A percentile compares a stretch with the other conserved stretches of the same genome.
These are phyloP conservation scores for Mortierella polycephala DNA, from an alignment of 371 early-diverging fungal species.

Conservation along the genomic window DNA sequence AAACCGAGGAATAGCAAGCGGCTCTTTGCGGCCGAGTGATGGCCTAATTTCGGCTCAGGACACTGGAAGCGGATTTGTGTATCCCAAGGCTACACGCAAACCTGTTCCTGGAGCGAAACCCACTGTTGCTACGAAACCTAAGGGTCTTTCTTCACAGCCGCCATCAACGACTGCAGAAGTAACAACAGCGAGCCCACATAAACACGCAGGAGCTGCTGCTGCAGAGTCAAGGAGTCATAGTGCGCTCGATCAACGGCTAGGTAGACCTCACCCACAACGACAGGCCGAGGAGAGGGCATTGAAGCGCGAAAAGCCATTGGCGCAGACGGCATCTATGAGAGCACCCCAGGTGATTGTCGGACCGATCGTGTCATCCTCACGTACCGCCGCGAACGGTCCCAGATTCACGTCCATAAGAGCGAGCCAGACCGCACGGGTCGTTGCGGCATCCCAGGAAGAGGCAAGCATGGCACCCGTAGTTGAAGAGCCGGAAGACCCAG, in stretches of 20 bases:
- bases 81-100: conserved; percentile 45
- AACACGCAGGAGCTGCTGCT: not conserved
- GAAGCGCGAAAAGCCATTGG: not conserved
- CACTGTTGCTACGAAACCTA: conserved; percentile 36
- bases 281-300: not conserved
- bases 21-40: not conserved
- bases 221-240: conserved; percentile 1
- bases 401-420: not conserved
- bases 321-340: conserved; percentile 11
- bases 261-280: not conserved
- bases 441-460: conserved; percentile 9
- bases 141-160: conserved; percentile 3
- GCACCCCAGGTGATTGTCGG: conserved; percentile 24
- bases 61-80: conserved; percentile 29
- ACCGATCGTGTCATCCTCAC: not conserved
- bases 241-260: conserved; percentile 8
- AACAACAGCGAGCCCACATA: not conserved
- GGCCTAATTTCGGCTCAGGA: not conserved
- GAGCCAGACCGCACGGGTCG: not conserved
- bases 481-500: not conserved
- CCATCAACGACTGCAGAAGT: no score
- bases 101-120: conserved; percentile 39
- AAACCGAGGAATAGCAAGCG: not conserved
- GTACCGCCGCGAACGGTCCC: not conserved
- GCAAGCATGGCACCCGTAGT: not conserved